Conservation (phyloP, 2,329 filamentous ascomycete genomes). For the Drechslerella coelobrocha region DNA sequence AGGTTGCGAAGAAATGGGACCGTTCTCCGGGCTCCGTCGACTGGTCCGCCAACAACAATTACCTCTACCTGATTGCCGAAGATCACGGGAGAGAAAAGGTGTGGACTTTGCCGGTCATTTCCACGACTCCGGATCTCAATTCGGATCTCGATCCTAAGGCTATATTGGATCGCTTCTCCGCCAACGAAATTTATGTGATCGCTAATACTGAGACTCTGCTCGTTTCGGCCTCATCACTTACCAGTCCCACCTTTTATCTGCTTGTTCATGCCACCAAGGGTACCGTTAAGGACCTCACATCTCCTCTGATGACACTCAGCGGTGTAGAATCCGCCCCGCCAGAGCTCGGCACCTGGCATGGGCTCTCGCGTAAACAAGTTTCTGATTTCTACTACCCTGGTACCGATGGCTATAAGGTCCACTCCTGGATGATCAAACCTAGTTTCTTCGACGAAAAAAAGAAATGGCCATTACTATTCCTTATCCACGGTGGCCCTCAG, state of each 20-base stretch:
- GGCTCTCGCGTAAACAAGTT: conserved; percentile 68
- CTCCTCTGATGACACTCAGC: conserved; percentile 27
- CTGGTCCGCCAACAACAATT: conserved; percentile 65
- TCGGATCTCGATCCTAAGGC: conserved; percentile 12
- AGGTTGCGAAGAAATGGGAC: conserved; percentile 62
- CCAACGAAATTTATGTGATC: conserved; percentile 24
- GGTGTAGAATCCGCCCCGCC: background rate
- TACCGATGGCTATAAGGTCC: conserved; percentile 69
- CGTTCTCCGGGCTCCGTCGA: conserved; percentile 63
- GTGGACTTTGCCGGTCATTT: conserved; percentile 68
- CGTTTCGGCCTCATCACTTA: conserved; percentile 70
- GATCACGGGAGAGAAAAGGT: conserved; percentile 69
- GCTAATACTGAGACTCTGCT: conserved; percentile 64
- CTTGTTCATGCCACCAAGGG: conserved; percentile 59
- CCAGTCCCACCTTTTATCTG: conserved; percentile 75
- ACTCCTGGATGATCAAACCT: conserved; percentile 73
- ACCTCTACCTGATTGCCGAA: conserved; percentile 77
- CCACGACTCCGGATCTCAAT: conserved; percentile 61
- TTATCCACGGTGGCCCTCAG: conserved; percentile 85
- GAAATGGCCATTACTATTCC: conserved; percentile 78
- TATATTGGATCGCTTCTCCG: conserved; percentile 30
- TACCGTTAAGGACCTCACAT: conserved; percentile 61
- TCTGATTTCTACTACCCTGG: conserved; percentile 74
- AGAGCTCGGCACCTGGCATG: conserved; percentile 56
- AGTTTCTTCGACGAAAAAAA: conserved; percentile 72